These are phyloP conservation scores for Coemansia sp. DNA, from an alignment of 192 early-diverging fungal genomes.

Conservation along the genomic window DNA sequence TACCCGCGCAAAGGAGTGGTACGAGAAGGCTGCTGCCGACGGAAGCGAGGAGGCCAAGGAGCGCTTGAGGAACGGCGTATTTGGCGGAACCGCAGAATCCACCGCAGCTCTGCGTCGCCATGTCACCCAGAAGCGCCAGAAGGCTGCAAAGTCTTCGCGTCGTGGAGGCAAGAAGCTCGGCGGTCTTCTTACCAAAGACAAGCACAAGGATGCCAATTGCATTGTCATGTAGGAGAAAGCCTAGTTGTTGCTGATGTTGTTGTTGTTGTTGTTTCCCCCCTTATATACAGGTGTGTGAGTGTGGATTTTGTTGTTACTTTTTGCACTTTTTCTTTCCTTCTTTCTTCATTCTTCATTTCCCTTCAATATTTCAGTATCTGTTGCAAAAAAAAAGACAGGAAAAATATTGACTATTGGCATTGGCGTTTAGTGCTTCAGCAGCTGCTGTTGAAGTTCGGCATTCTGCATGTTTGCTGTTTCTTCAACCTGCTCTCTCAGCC, in stretches of 20 bases:
- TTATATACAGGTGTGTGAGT: no score
- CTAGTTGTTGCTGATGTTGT: no score
- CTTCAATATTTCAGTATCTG: no score
- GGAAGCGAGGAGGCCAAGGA: constrained; percentile 56
- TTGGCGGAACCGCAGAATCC: constrained; percentile 27
- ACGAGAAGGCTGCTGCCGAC: constrained; percentile 64
- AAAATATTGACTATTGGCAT: no score
- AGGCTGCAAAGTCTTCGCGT: constrained; percentile 25
- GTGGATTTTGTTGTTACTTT: no score
- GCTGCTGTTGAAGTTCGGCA: no score
- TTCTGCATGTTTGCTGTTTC: no score
- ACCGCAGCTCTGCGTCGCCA: constrained; percentile 49
- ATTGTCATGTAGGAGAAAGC: constrained; percentile 35
- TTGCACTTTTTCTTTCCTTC: no score
- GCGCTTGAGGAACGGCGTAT: constrained; percentile 41
- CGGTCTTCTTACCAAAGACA: constrained; percentile 34
- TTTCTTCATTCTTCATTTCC: no score
- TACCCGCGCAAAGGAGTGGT: constrained; percentile 61
- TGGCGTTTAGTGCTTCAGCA: no score
- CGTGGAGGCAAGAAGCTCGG: constrained; percentile 32
- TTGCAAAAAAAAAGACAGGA: background rate
- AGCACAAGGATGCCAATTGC: constrained; percentile 41
- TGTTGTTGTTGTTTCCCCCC: no score
- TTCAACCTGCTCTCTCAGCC: no score
- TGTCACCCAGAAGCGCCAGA: constrained; percentile 58